Percentiles rank a stretch among this genome's conserved stretches.
phyloP scores from a whole-genome alignment of 176 grass and related monocot species.

The Aegilops longissima region DNA sequence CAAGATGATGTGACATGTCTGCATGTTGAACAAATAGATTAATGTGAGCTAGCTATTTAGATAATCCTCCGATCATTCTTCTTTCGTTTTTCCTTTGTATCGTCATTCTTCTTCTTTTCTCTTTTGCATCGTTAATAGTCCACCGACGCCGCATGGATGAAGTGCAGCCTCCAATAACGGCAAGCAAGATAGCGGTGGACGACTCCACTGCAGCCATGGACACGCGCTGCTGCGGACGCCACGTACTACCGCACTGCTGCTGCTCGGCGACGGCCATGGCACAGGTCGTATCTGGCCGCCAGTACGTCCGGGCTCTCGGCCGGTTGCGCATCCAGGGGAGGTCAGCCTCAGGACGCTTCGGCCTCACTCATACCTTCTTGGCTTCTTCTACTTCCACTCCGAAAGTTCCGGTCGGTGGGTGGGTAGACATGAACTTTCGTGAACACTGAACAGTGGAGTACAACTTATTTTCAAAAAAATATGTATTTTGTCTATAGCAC shows the following conservation, averaged over 20 bases:
- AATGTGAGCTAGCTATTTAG: too few species aligned
- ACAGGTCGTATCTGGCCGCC: constrained; percentile 8
- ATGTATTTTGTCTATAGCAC: too few species aligned
- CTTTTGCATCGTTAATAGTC: not conserved
- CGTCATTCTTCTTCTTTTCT: too few species aligned
- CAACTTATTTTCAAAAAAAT: too few species aligned
- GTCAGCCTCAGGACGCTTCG: not conserved
- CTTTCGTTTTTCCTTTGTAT: too few species aligned
- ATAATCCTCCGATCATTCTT: too few species aligned
- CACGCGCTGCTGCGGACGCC: not conserved
- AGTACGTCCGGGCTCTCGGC: not conserved
- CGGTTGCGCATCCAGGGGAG: not conserved
- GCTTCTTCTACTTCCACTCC: not conserved
- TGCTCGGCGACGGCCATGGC: not conserved
- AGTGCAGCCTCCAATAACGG: not conserved
- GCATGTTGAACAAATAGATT: too few species aligned
- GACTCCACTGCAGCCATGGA: too few species aligned
- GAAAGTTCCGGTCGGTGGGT: not conserved
- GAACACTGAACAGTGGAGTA: not conserved
- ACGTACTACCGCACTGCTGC: not conserved
- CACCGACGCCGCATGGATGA: too few species aligned
- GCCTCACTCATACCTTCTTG: not conserved
- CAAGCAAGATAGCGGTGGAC: not conserved
- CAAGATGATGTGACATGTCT: too few species aligned
- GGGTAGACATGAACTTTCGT: not conserved